Evolutionary conservation across 2,329 filamentous ascomycete species (phyloP).

Genomic region (Venturia effusa): DNA sequence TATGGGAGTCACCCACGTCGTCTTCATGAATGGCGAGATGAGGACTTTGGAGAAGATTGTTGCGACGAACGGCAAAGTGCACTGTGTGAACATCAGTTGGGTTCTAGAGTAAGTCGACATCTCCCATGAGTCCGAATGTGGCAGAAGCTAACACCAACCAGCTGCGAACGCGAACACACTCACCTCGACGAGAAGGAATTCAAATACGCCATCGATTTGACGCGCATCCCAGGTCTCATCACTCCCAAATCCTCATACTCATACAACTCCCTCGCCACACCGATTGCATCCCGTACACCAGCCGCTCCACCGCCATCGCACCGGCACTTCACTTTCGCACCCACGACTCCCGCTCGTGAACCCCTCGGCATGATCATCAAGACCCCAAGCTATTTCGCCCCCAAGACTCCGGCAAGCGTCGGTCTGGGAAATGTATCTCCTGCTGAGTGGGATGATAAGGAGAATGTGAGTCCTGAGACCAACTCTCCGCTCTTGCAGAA

Average conservation of each 20-base stretch:
- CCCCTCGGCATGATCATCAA: conserved; percentile 10
- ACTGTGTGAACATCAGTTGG: conserved; percentile 82
- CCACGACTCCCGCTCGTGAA: conserved; percentile 13
- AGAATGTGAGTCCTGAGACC: conserved; percentile 10
- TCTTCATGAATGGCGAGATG: conserved; percentile 79
- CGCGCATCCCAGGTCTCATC: conserved; percentile 8
- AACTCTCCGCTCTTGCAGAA: conserved; percentile 36
- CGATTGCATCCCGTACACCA: background rate
- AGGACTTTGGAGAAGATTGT: conserved; percentile 72
- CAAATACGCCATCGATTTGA: background rate
- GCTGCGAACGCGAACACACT: conserved; percentile 24
- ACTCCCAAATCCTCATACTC: background rate
- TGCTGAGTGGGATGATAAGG: conserved; percentile 7
- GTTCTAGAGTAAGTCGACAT: conserved; percentile 62
- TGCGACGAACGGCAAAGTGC: conserved; percentile 60
- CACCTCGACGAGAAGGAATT: conserved; percentile 18
- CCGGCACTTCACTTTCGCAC: conserved; percentile 15
- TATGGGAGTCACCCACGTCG: conserved; percentile 69
- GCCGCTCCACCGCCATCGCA: conserved; percentile 15
- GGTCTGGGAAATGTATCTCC: background rate
- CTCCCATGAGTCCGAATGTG: background rate
- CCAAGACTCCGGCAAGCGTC: background rate
- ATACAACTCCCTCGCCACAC: background rate
- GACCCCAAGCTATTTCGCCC: background rate
- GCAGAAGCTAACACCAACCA: conserved; percentile 1